phyloP scores from a whole-genome alignment of 2,329 filamentous ascomycete genomes.

The Blumeria hordei region DNA sequence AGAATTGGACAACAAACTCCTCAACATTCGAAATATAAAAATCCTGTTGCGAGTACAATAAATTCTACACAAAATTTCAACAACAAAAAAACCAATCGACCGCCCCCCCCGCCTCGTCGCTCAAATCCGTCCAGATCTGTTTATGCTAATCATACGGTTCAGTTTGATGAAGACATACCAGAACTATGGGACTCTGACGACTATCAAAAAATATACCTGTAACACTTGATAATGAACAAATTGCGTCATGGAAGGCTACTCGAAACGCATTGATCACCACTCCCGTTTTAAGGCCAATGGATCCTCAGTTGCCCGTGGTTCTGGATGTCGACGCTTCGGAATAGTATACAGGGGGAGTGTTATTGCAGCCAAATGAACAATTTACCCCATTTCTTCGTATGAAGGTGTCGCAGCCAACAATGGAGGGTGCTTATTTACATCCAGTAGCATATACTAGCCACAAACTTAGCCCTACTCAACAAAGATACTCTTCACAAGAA shows the following conservation, averaged over 20 bases:
- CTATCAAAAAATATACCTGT: not conserved
- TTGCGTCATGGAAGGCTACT: not conserved
- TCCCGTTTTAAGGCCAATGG: not conserved
- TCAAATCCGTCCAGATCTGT: not conserved
- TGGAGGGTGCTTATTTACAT: not conserved
- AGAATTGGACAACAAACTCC: not conserved
- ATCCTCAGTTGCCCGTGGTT: not conserved
- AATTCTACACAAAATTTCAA: not conserved
- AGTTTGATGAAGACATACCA: not conserved
- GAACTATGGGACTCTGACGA: not conserved
- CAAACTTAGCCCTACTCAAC: not conserved
- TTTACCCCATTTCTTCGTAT: not conserved
- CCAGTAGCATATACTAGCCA: not conserved
- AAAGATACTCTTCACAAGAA: not conserved
- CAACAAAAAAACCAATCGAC: not conserved
- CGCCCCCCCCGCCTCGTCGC: not conserved
- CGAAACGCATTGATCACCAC: not conserved
- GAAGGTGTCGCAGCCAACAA: not conserved
- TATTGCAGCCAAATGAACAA: not conserved
- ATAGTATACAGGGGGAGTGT: not conserved
- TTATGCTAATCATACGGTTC: not conserved
- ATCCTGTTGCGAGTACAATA: not conserved
- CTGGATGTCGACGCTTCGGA: not conserved
- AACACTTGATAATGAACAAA: not conserved
- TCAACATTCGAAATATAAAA: not conserved